Conservation (phyloP, 2,329 filamentous ascomycete genomes). For the Diplodia corticola region DNA sequence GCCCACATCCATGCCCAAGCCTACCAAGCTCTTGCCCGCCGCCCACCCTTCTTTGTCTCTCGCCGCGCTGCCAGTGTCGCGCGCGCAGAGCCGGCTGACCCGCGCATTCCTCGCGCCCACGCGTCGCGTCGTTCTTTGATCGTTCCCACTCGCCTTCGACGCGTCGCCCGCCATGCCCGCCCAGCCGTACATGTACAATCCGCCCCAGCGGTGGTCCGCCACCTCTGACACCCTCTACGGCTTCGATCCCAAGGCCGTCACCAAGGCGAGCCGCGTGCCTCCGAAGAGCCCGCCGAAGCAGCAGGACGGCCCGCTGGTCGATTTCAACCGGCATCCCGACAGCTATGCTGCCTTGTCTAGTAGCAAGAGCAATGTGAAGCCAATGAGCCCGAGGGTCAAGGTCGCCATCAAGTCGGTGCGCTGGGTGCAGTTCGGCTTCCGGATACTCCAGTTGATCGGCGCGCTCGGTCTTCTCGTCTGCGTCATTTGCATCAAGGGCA, state of each 20-base stretch:
- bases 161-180: conserved; percentile 44
- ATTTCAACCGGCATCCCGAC: conserved; percentile 85
- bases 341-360: conserved; percentile 66
- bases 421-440: conserved; percentile 66
- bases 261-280: conserved; percentile 73
- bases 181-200: conserved; percentile 74
- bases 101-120: conserved; percentile 2
- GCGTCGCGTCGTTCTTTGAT: conserved; percentile 21
- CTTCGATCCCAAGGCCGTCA: conserved; percentile 88
- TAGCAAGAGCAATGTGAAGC: conserved; percentile 60
- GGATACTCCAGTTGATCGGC: conserved; percentile 66
- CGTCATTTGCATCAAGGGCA: conserved; percentile 72
- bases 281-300: conserved; percentile 55
- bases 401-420: conserved; percentile 68
- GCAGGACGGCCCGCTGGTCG: conserved; percentile 72
- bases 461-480: conserved; percentile 72
- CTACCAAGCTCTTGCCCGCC: background rate
- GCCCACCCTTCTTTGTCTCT: background rate
- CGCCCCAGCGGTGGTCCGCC: conserved; percentile 51
- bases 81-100: background rate
- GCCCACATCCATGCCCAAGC: background rate
- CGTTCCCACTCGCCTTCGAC: conserved; percentile 36
- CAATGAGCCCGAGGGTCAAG: conserved; percentile 72
- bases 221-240: conserved; percentile 51
- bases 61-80: background rate